A percentile compares a stretch with the other conserved stretches of the same genome.
These are phyloP conservation scores for Chlorencoelia australis DNA, from an alignment of 2,329 filamentous ascomycete species.

Conservation along the genomic window DNA sequence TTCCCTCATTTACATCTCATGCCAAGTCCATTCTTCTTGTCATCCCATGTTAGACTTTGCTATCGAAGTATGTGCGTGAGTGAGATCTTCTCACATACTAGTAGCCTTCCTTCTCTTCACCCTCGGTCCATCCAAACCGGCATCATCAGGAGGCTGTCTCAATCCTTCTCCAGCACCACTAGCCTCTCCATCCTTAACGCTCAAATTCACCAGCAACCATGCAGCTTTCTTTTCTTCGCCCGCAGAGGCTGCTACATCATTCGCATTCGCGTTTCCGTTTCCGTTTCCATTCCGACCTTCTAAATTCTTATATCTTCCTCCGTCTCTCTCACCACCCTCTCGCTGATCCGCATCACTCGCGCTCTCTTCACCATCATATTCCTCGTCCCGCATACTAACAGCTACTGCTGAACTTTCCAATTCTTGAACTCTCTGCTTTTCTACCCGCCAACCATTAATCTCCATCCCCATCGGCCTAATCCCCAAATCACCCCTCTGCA, in stretches of 20 bases:
- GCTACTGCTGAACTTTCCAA: too few relatives aligned
- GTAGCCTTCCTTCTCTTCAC: conserved; percentile 34
- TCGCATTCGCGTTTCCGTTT: conserved; percentile 4
- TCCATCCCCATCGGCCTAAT: too few relatives aligned
- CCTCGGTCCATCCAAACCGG: conserved; percentile 19
- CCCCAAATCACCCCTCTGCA: too few relatives aligned
- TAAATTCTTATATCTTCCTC: conserved; percentile 11
- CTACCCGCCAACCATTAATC: too few relatives aligned
- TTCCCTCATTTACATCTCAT: too few relatives aligned
- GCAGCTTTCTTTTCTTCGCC: conserved; percentile 37
- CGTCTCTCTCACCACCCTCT: conserved; percentile 7
- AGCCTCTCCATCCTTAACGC: conserved; percentile 29
- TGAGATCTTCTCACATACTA: conserved; percentile 25
- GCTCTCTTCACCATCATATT: conserved; percentile 22
- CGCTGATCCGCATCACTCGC: conserved; percentile 15
- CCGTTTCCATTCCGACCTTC: conserved; percentile 8
- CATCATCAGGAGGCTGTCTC: conserved; percentile 5
- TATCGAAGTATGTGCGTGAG: too few relatives aligned
- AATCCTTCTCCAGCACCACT: conserved; percentile 3
- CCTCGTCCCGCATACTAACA: too few relatives aligned
- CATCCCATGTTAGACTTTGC: too few relatives aligned
- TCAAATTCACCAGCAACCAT: conserved; percentile 38
- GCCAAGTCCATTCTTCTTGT: too few relatives aligned
- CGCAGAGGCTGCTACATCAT: conserved; percentile 1
- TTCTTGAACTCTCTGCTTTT: conserved; percentile 16